Evolutionary conservation across 805 yeast genomes (phyloP).

Genomic region (Starmerella riodocensis): DNA sequence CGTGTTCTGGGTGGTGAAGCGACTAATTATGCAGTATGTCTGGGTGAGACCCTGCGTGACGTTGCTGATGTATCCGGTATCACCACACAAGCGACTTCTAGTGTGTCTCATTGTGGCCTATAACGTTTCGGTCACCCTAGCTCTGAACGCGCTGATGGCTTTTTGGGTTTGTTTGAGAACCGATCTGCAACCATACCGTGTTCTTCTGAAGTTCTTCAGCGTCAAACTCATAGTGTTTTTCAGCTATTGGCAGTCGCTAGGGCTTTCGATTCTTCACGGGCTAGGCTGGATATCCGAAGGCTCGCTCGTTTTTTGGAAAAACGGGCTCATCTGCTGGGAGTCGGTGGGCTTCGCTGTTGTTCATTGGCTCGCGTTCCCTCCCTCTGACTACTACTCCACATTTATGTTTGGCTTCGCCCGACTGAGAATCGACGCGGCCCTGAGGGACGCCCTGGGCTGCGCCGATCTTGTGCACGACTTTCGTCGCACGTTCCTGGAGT

Average conservation of each 20-base stretch:
- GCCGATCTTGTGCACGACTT: constrained; percentile 75
- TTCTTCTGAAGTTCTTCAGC: constrained; percentile 85
- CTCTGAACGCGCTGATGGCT: constrained; percentile 71
- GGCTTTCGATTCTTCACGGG: constrained; percentile 32
- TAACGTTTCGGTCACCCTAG: constrained; percentile 66
- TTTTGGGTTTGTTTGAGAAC: constrained; percentile 84
- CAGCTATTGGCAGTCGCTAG: constrained; percentile 91
- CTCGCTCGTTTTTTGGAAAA: constrained; percentile 53
- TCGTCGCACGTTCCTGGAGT: constrained; percentile 52
- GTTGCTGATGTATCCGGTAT: constrained; percentile 20
- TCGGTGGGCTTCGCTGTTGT: constrained; percentile 73
- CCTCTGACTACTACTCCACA: constrained; percentile 51
- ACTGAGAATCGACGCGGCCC: constrained; percentile 45
- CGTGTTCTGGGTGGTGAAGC: constrained; percentile 59
- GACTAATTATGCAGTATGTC: constrained; percentile 84
- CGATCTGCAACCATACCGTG: constrained; percentile 67
- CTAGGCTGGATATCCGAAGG: constrained; percentile 25
- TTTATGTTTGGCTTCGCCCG: constrained; percentile 58
- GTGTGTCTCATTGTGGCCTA: constrained; percentile 58
- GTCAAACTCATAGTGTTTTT: constrained; percentile 91
- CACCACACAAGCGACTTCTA: constrained; percentile 23
- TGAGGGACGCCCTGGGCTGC: constrained; percentile 62
- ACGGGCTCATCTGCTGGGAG: constrained; percentile 68
- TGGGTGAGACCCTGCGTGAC: constrained; percentile 87
- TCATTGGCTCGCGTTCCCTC: constrained; percentile 80